These are phyloP conservation scores for Fraxinus baroniana DNA, from an alignment of 305 asterid genomes.

Conservation along the genomic window DNA sequence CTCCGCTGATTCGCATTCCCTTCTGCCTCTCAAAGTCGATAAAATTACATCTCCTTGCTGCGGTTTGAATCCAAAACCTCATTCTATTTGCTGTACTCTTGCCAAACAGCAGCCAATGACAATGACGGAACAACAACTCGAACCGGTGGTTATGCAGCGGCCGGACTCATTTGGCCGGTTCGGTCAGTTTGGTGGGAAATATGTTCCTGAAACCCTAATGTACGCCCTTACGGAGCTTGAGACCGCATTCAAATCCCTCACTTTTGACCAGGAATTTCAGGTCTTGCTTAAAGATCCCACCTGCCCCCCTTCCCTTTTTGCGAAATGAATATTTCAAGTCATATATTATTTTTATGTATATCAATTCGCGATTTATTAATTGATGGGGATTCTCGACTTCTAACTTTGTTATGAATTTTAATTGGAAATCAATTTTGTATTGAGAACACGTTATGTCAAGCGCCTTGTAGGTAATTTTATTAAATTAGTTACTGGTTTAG, in stretches of 20 bases:
- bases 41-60: constrained; percentile 15
- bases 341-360: background rate
- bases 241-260: constrained; percentile 65
- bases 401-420: background rate
- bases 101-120: constrained; percentile 32
- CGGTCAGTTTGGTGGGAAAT: constrained; percentile 84
- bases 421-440: background rate
- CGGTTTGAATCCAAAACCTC: constrained; percentile 18
- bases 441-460: background rate
- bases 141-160: constrained; percentile 40
- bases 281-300: constrained; percentile 27
- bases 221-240: constrained; percentile 87
- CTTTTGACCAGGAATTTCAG: constrained; percentile 70
- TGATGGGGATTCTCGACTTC: background rate
- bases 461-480: background rate
- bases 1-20: constrained; percentile 21
- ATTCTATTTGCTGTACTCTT: constrained; percentile 33
- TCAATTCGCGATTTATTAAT: background rate
- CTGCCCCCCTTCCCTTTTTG: too few relatives aligned
- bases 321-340: background rate
- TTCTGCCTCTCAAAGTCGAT: constrained; percentile 27
- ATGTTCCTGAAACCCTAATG: constrained; percentile 91
- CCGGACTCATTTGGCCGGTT: constrained; percentile 90
- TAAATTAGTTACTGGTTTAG: too few relatives aligned
- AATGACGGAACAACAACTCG: constrained; percentile 30